These are phyloP conservation scores for Exsudoporus frostii DNA, from an alignment of 768 basidiomycete genomes.

Conservation along the genomic window DNA sequence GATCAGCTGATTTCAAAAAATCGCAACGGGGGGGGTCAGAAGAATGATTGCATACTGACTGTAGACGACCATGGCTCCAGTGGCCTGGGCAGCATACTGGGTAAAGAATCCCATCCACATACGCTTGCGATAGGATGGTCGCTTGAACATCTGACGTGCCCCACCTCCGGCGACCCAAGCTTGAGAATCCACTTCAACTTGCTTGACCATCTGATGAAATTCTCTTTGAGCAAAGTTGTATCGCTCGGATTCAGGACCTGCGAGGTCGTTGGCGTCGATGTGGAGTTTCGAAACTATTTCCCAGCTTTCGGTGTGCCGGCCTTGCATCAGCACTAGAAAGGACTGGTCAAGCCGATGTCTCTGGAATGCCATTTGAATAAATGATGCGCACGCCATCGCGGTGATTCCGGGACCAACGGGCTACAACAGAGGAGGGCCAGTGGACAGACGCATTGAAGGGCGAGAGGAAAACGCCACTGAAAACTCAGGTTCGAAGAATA, in stretches of 20 bases:
- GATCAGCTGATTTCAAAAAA: not conserved
- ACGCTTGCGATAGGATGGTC: slow-evolving; percentile 4
- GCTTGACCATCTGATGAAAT: slow-evolving; percentile 1
- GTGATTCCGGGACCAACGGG: not conserved
- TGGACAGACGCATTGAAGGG: not conserved
- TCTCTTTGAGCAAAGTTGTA: not conserved
- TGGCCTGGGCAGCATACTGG: not conserved
- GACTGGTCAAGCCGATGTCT: not conserved
- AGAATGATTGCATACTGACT: not conserved
- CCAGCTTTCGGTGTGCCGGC: not conserved
- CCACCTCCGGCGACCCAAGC: not conserved
- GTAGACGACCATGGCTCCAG: slow-evolving; percentile 1
- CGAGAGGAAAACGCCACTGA: not conserved
- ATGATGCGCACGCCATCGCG: not conserved
- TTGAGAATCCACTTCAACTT: not conserved
- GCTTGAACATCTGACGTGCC: not conserved
- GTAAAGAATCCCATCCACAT: slow-evolving; percentile 2
- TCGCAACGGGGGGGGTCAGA: not conserved
- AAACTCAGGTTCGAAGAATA: not conserved
- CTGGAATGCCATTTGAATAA: not conserved
- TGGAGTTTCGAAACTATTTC: not conserved
- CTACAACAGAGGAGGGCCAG: not conserved
- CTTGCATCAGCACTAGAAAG: not conserved
- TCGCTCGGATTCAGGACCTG: not conserved
- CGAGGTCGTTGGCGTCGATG: not conserved